Evolutionary conservation across 495 filamentous ascomycete genomes (phyloP), one percentile per base, ranked within the genome.

Genomic region (Aspergillus baeticus): DNA sequence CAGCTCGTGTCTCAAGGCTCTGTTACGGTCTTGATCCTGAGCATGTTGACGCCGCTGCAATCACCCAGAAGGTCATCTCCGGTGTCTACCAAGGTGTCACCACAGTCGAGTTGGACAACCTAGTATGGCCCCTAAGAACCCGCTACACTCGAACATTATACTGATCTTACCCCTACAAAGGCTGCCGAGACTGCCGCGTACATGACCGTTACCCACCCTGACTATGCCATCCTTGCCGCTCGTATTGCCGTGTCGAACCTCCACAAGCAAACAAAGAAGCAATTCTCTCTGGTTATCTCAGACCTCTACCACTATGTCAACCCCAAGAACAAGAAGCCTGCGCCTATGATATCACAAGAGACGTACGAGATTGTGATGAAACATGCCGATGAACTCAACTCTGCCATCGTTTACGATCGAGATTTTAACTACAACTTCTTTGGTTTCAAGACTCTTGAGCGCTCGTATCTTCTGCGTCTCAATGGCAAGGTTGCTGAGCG

Each of bases 391-490:
- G 94, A 98, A 68, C 81, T 98, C 35, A 96, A 98, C 80, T 97
- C 94, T 14, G 93, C 94, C 60, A 98, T 98, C 65, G 94, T 98
- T 60, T 98, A 98, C 62, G 94, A 98, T 75, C 87, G 94, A 54
- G 94, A 98, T 69, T 98, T 98, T 83, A 97, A 98, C 81, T 98
- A 98, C 79, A 96, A 98, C 78, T 98, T 91, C 79, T 98, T 98
- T 56, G 94, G 94, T 54, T 98, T 98, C 87, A 98, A 98, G 84
- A 98, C 94, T 2, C 81, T 98, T 37, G 94, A 98, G 80, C 87
- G 94, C 47, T 98, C 94, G 68, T 98, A 98, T 66, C 86, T 98
- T 21, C 84, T 98, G 31, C 89, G 92, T 53, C 86, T 96, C 54
- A 81, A 96, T 61, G 92, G 91, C 60, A 92, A 94, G 72, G 88